Evolutionary conservation across 225 moss, liverwort and hornwort species (phyloP).

Genomic region (Straminergon stramineum): DNA sequence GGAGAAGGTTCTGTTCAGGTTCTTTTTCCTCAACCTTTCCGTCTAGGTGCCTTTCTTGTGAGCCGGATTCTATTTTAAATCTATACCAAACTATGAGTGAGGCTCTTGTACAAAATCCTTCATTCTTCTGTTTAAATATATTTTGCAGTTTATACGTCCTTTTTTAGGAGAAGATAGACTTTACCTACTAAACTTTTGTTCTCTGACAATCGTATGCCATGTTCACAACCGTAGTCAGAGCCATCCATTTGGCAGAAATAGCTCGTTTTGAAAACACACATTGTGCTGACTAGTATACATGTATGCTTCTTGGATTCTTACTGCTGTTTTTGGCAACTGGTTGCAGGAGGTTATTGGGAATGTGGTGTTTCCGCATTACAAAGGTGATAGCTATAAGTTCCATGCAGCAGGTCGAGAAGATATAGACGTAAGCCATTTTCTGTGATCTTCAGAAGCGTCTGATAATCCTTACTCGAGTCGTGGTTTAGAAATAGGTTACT

Average conservation of each 20-base stretch:
- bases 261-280: background rate
- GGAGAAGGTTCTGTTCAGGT: slow-evolving; percentile 98
- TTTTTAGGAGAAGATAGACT: background rate
- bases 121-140: background rate
- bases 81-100: background rate
- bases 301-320: background rate
- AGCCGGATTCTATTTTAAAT: background rate
- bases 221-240: background rate
- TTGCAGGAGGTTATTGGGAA: slow-evolving; percentile 89
- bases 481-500: background rate
- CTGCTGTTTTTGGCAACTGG: background rate
- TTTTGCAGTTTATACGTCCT: background rate
- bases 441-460: background rate
- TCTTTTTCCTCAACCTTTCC: background rate
- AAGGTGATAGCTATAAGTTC: slow-evolving; percentile 92
- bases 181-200: background rate
- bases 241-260: background rate
- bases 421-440: slow-evolving; percentile 65
- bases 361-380: slow-evolving; percentile 69
- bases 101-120: background rate
- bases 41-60: background rate
- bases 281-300: background rate
- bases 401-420: slow-evolving; percentile 98
- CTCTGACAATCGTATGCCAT: background rate
- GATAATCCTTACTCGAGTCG: background rate